phyloP scores from a whole-genome alignment of 345 rosid species.

The Brassica napus region DNA sequence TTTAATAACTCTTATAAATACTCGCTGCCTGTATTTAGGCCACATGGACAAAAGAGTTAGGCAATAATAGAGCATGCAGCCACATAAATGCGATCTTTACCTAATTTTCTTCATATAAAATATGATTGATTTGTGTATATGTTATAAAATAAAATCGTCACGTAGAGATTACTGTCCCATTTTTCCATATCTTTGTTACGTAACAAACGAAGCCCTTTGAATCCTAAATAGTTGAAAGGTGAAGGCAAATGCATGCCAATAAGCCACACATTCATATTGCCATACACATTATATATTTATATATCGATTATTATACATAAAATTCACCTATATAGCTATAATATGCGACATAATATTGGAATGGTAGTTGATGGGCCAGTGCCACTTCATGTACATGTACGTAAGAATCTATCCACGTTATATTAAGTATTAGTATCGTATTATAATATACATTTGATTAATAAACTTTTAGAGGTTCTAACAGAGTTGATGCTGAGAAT shows the following conservation, averaged over 20 bases:
- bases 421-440: background rate
- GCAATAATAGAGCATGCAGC: constrained; percentile 31
- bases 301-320: background rate
- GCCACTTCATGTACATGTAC: constrained; percentile 14
- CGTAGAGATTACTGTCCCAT: constrained; percentile 18
- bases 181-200: constrained; percentile 21
- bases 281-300: background rate
- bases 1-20: background rate
- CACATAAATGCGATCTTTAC: constrained; percentile 13
- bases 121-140: constrained; percentile 15
- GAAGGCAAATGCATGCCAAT: constrained; percentile 22
- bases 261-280: constrained; percentile 3
- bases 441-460: background rate
- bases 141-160: constrained; percentile 6
- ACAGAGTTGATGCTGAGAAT: background rate
- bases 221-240: constrained; percentile 38
- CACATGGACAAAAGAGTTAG: constrained; percentile 28
- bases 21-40: constrained; percentile 2
- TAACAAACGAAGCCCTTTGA: constrained; percentile 36
- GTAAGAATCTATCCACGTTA: constrained; percentile 11
- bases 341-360: constrained; percentile 12
- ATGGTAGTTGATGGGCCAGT: constrained; percentile 29
- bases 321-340: background rate
- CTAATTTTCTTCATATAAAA: background rate
- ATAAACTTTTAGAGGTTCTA: constrained; percentile 6